These are phyloP conservation scores for Cryptococcus sp. DNA, from an alignment of 1,284 basidiomycete species.

Conservation along the genomic window DNA sequence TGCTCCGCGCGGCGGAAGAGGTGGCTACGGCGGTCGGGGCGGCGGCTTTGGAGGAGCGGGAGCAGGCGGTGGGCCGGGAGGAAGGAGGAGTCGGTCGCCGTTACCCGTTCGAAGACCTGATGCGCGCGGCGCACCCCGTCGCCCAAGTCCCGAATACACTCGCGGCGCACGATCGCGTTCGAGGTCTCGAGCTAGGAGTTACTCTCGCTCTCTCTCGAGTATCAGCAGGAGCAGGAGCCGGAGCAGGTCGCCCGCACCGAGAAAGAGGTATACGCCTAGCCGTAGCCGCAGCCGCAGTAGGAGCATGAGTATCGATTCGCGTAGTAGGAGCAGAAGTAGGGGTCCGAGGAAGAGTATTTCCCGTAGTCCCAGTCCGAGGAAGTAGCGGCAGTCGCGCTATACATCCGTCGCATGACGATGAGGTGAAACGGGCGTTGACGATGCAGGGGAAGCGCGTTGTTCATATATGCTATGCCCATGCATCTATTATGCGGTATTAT, in stretches of 20 bases:
- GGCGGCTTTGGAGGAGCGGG: constrained; percentile 17
- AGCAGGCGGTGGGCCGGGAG: constrained; percentile 15
- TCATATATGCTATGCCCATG: no score
- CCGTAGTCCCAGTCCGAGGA: constrained; percentile 15
- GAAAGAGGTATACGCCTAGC: constrained; percentile 17
- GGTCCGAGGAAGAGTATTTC: constrained; percentile 1
- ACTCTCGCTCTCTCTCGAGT: constrained; percentile 20
- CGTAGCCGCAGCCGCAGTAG: constrained; percentile 18
- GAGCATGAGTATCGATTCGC: constrained; percentile 17
- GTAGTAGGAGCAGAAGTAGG: constrained; percentile 24
- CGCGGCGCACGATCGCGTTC: constrained; percentile 13
- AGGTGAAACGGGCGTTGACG: no score
- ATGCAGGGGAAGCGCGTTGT: no score
- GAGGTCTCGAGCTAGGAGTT: constrained; percentile 11
- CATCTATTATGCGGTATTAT: no score
- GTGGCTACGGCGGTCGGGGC: constrained; percentile 13
- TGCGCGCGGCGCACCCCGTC: constrained; percentile 19
- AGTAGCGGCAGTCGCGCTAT: not conserved
- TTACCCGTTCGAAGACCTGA: constrained; percentile 17
- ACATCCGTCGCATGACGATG: no score
- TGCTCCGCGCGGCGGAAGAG: constrained; percentile 16
- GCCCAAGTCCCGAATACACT: constrained; percentile 18
- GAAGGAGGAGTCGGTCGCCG: constrained; percentile 20
- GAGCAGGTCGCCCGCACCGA: constrained; percentile 20
- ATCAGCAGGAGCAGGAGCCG: constrained; percentile 22